Conservation (phyloP, 345 rosid species). For the Pugionium cornutum region DNA sequence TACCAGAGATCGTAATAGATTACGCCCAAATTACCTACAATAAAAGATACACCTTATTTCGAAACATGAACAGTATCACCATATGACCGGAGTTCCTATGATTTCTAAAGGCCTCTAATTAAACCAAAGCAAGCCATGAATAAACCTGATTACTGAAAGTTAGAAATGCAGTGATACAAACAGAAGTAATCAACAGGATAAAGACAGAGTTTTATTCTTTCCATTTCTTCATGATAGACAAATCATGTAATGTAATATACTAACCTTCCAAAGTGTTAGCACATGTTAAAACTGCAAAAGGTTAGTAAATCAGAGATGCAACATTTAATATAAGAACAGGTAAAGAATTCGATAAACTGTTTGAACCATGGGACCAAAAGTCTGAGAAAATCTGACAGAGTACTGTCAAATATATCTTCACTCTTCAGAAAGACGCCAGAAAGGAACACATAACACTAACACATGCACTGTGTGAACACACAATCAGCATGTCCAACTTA, state of each 20-base stretch:
- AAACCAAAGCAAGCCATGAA: not conserved
- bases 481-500: slow-evolving; percentile 15
- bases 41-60: slow-evolving; percentile 85
- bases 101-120: slow-evolving; percentile 29
- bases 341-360: not conserved
- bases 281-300: slow-evolving; percentile 22
- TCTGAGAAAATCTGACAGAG: not conserved
- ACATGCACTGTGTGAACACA: not conserved
- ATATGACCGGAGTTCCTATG: slow-evolving; percentile 47
- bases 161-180: not conserved
- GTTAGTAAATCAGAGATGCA: slow-evolving; percentile 18
- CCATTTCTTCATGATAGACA: too few species aligned
- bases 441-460: not conserved
- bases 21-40: slow-evolving; percentile 99
- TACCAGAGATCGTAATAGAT: slow-evolving; percentile 97
- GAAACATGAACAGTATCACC: slow-evolving; percentile 71
- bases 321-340: not conserved
- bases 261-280: slow-evolving; percentile 20
- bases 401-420: not conserved
- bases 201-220: too few species aligned
- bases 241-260: not conserved
- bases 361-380: not conserved
- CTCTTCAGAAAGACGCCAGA: too few species aligned
- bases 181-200: too few species aligned
- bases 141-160: slow-evolving; percentile 11